Evolutionary conservation across 345 rosid genomes (phyloP).

Genomic region (Gossypium ekmanianum): DNA sequence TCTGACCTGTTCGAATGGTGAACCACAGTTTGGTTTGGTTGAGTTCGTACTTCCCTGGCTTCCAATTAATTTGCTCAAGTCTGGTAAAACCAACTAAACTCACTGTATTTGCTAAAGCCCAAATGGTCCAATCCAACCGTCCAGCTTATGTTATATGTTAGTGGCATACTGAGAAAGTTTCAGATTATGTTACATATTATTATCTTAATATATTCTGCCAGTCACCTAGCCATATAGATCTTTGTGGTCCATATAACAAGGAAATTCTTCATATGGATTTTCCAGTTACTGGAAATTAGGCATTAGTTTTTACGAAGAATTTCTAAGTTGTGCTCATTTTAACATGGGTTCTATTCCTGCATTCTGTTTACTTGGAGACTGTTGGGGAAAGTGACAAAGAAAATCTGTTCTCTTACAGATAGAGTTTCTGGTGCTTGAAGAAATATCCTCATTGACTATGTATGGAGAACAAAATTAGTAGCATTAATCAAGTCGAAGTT

Average conservation of each 20-base stretch:
- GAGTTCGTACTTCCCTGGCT: background rate
- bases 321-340: background rate
- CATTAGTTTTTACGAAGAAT: background rate
- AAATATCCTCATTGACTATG: background rate
- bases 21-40: background rate
- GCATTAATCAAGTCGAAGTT: background rate
- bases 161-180: background rate
- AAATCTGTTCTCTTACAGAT: background rate
- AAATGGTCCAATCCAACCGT: background rate
- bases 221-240: background rate
- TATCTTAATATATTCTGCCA: background rate
- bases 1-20: background rate
- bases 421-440: background rate
- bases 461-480: background rate
- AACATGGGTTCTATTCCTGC: conserved; percentile 1
- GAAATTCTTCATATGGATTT: background rate
- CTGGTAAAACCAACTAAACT: background rate
- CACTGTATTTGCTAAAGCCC: background rate
- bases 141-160: background rate
- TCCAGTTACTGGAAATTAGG: background rate
- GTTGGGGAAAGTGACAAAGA: background rate
- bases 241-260: background rate
- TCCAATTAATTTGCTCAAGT: background rate
- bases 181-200: background rate
- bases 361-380: background rate